phyloP scores from a whole-genome alignment of 2,329 filamentous ascomycete species.

The Pseudocercospora macadamiae region DNA sequence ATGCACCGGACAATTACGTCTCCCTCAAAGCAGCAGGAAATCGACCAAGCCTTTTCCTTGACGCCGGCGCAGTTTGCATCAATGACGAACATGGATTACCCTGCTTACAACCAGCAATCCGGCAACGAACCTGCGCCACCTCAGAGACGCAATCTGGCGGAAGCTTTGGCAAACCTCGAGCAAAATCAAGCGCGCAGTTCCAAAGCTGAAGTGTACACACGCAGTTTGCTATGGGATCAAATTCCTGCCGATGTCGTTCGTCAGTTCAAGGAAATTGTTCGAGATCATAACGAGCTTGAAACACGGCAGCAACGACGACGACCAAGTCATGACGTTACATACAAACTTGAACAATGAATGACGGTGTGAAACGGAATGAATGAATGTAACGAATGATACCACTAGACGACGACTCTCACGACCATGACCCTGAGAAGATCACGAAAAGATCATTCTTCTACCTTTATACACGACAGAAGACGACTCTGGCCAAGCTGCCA shows the following conservation, averaged over 20 bases:
- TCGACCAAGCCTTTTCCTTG: constrained; percentile 84
- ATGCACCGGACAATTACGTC: constrained; percentile 51
- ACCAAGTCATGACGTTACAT: constrained; percentile 21
- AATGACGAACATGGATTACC: constrained; percentile 69
- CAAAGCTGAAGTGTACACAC: constrained; percentile 86
- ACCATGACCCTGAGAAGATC: constrained; percentile 11
- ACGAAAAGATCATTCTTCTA: constrained; percentile 16
- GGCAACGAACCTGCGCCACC: constrained; percentile 35
- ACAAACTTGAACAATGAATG: constrained; percentile 23
- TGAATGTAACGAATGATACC: constrained; percentile 7
- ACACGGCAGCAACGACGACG: constrained; percentile 20
- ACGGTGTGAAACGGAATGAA: constrained; percentile 11
- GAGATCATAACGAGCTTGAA: constrained; percentile 54
- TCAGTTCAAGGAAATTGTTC: constrained; percentile 89
- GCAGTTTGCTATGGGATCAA: constrained; percentile 91
- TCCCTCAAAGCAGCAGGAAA: constrained; percentile 80
- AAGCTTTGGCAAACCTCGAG: constrained; percentile 80
- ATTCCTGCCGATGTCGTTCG: constrained; percentile 89
- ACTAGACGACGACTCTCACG: constrained; percentile 20
- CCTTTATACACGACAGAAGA: constrained; percentile 23
- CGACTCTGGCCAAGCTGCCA: constrained; percentile 21
- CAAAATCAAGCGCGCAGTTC: constrained; percentile 49
- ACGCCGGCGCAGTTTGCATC: constrained; percentile 87
- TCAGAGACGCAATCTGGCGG: constrained; percentile 71
- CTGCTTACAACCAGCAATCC: constrained; percentile 57